phyloP scores from a whole-genome alignment of 2,329 filamentous ascomycete species.

The Ophiostoma quercus region DNA sequence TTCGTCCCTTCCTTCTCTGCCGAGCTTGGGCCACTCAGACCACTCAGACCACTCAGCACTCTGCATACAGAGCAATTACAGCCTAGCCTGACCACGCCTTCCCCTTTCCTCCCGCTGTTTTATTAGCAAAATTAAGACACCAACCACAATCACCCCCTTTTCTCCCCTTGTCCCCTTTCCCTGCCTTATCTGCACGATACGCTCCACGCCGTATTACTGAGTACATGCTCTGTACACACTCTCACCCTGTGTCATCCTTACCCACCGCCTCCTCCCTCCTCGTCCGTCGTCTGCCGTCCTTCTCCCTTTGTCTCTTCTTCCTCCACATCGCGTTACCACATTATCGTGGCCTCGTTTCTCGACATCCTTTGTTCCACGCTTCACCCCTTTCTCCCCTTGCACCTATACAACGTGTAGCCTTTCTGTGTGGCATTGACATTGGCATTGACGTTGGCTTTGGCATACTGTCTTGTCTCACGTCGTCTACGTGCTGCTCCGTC shows the following conservation, averaged over 20 bases:
- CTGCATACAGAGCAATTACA: not conserved
- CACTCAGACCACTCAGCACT: conserved; percentile 6
- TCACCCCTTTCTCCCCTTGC: not conserved
- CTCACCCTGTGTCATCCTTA: not conserved
- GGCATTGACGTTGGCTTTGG: not conserved
- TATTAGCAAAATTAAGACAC: conserved; percentile 15
- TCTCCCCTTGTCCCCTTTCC: conserved; percentile 8
- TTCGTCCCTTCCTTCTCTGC: conserved; percentile 18
- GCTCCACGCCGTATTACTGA: not conserved
- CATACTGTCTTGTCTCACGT: conserved; percentile 7
- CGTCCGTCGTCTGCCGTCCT: not conserved
- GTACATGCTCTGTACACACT: not conserved
- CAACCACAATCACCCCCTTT: conserved; percentile 18
- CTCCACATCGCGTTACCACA: conserved; percentile 1
- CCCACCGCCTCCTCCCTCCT: conserved; percentile 14
- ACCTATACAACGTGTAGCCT: conserved; percentile 4
- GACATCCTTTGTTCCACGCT: not conserved
- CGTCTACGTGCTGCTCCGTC: not conserved
- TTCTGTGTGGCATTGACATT: not conserved
- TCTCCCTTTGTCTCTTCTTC: not conserved
- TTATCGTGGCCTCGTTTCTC: conserved; percentile 4
- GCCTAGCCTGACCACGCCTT: conserved; percentile 14
- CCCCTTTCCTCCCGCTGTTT: conserved; percentile 23
- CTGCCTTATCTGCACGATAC: conserved; percentile 12
- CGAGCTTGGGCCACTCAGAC: conserved; percentile 19